phyloP scores from a whole-genome alignment of 1,284 basidiomycete species.

The Marasmius sp. region DNA sequence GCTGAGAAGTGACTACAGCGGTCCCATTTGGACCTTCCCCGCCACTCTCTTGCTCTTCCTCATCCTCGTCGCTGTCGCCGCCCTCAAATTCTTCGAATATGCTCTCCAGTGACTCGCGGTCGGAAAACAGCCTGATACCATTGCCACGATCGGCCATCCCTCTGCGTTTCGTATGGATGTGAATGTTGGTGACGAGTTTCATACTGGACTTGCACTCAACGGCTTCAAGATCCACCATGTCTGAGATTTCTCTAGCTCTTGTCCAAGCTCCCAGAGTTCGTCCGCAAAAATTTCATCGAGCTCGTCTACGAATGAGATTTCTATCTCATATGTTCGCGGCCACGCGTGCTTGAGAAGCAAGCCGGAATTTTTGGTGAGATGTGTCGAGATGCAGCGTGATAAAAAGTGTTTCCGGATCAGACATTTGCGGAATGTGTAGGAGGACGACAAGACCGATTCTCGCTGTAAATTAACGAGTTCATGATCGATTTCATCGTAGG shows the following conservation, averaged over 20 bases:
- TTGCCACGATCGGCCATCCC: constrained; percentile 97
- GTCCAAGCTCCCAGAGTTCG: constrained; percentile 87
- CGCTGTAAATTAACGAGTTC: constrained; percentile 57
- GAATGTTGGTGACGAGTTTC: constrained; percentile 3
- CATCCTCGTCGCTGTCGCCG: constrained; percentile 33
- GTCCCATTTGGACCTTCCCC: constrained; percentile 38
- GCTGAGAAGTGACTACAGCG: constrained; percentile 78
- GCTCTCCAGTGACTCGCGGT: constrained; percentile 65
- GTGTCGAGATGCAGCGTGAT: constrained; percentile 74
- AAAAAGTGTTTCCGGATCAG: constrained; percentile 96
- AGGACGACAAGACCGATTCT: constrained; percentile 67
- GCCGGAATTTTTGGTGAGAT: constrained; percentile 69
- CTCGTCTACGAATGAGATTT: constrained; percentile 92
- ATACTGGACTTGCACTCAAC: constrained; percentile 22
- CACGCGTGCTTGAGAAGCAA: constrained; percentile 56
- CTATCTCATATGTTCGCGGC: constrained; percentile 86
- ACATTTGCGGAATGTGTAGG: constrained; percentile 89
- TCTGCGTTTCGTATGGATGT: constrained; percentile 22
- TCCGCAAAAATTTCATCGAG: constrained; percentile 93
- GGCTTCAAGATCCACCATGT: constrained; percentile 96
- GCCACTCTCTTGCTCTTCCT: constrained; percentile 19
- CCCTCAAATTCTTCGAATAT: constrained; percentile 90
- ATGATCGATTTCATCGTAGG: constrained; percentile 84
- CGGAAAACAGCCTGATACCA: constrained; percentile 91
- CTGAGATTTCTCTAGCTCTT: constrained; percentile 51